phyloP scores from a whole-genome alignment of 768 basidiomycete genomes.

The Mycena rebaudengoi region DNA sequence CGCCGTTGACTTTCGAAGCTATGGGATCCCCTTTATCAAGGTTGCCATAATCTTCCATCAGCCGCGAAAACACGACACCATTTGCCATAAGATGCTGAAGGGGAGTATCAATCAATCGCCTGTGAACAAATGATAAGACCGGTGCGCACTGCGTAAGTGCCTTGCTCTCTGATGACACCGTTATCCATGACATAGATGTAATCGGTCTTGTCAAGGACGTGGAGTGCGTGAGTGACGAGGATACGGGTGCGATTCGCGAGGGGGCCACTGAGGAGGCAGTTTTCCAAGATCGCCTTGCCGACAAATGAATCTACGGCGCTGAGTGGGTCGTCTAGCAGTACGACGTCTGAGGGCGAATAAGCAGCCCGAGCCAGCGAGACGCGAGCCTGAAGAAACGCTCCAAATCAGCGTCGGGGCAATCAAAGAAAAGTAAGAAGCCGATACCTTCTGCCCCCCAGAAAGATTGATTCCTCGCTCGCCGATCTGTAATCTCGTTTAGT shows the following conservation, averaged over 20 bases:
- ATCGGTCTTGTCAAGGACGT: constrained; percentile 66
- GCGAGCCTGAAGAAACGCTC: constrained; percentile 64
- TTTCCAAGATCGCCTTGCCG: constrained; percentile 68
- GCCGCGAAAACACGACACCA: constrained; percentile 52
- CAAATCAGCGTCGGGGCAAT: constrained; percentile 15
- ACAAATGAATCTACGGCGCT: constrained; percentile 84
- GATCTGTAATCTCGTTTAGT: constrained; percentile 40
- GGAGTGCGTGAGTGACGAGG: constrained; percentile 68
- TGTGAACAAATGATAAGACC: neutral
- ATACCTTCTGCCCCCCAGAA: constrained; percentile 52
- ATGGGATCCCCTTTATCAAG: constrained; percentile 45
- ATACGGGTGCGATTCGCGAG: constrained; percentile 63
- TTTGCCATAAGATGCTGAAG: constrained; percentile 54
- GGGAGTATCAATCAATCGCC: neutral
- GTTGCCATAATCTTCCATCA: constrained; percentile 67
- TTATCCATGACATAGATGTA: constrained; percentile 69
- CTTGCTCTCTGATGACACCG: constrained; percentile 67
- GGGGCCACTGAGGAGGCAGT: constrained; percentile 65
- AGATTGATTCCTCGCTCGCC: constrained; percentile 82
- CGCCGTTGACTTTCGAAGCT: constrained; percentile 26
- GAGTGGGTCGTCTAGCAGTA: constrained; percentile 84
- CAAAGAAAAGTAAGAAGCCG: neutral
- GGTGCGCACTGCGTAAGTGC: constrained; percentile 58
- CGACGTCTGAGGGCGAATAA: constrained; percentile 76
- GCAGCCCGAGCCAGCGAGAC: constrained; percentile 80